Percentiles rank a stretch among this genome's conserved stretches.
Conservation (phyloP, 2,329 filamentous ascomycete genomes). For the Ramularia endophylla region DNA sequence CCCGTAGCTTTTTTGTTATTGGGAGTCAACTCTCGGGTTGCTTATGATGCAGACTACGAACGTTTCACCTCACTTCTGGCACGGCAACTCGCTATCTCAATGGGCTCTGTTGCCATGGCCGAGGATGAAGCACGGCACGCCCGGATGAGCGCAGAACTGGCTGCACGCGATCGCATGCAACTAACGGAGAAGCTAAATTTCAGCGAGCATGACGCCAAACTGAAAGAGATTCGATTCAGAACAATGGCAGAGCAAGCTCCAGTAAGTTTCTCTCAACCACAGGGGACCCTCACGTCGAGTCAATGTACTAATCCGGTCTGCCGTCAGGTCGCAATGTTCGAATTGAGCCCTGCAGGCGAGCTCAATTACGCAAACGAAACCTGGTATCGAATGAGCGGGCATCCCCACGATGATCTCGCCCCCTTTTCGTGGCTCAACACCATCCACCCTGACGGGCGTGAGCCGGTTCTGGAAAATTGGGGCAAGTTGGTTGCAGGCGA, state of each 20-base stretch:
- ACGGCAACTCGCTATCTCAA: slow-evolving; percentile 16
- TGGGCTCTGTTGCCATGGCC: slow-evolving; percentile 27
- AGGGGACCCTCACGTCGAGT: too few relatives aligned
- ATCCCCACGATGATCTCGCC: slow-evolving; percentile 11
- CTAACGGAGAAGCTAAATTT: slow-evolving; percentile 16
- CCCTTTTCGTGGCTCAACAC: slow-evolving; percentile 11
- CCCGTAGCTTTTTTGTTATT: slow-evolving; percentile 19
- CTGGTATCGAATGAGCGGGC: slow-evolving; percentile 29
- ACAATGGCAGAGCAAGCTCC: slow-evolving; percentile 34
- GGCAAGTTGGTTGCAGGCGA: slow-evolving; percentile 9
- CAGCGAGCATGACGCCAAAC: slow-evolving; percentile 15
- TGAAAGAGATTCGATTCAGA: slow-evolving; percentile 31
- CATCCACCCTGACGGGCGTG: slow-evolving; percentile 12
- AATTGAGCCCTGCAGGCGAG: slow-evolving; percentile 26
- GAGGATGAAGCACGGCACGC: slow-evolving; percentile 10
- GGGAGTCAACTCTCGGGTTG: slow-evolving; percentile 32
- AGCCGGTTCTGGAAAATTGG: slow-evolving; percentile 11
- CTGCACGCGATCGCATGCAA: slow-evolving; percentile 4
- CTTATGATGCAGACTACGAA: slow-evolving; percentile 26
- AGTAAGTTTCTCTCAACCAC: too few relatives aligned
- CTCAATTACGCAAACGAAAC: slow-evolving; percentile 33
- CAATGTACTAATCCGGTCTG: too few relatives aligned
- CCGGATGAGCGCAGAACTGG: too few relatives aligned
- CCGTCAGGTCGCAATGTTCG: slow-evolving; percentile 36
- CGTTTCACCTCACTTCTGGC: slow-evolving; percentile 30